Conservation (phyloP, 768 basidiomycete species). For the Termitomyces sp. region DNA sequence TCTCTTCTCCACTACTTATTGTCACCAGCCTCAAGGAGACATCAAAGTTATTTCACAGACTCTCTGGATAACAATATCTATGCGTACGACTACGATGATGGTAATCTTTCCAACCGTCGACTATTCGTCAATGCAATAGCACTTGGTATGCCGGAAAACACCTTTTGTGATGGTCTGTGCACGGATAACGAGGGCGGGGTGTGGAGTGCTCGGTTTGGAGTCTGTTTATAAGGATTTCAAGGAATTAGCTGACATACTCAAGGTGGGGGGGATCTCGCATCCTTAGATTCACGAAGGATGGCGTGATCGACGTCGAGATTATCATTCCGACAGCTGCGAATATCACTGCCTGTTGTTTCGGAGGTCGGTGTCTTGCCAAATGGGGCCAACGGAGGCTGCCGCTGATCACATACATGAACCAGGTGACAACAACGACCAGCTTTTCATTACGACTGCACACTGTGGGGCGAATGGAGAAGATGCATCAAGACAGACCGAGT, state of each 20-base stretch:
- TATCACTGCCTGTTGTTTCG: conserved; percentile 66
- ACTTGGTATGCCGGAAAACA: conserved; percentile 40
- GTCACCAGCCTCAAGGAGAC: background rate
- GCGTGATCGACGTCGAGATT: conserved; percentile 50
- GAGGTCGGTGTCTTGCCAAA: conserved; percentile 34
- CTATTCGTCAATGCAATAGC: conserved; percentile 52
- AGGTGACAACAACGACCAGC: conserved; percentile 57
- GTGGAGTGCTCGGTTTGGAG: conserved; percentile 52
- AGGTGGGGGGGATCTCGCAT: conserved; percentile 66
- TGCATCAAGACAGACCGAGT: conserved; percentile 36
- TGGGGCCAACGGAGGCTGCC: background rate
- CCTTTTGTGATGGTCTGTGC: conserved; percentile 63
- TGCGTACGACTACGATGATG: conserved; percentile 59
- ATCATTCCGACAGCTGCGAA: conserved; percentile 56
- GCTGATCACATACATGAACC: background rate
- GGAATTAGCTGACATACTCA: conserved; percentile 6
- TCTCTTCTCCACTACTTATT: conserved; percentile 1
- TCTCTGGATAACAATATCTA: conserved; percentile 61
- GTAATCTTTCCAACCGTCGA: conserved; percentile 50
- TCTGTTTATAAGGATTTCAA: background rate
- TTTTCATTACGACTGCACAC: conserved; percentile 60
- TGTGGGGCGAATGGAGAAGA: conserved; percentile 57
- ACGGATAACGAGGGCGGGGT: conserved; percentile 57
- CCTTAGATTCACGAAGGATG: conserved; percentile 48
- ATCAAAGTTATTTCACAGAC: conserved; percentile 64